phyloP scores from a whole-genome alignment of 352 stramenopile species.

The Phytopythium kandeliae region DNA sequence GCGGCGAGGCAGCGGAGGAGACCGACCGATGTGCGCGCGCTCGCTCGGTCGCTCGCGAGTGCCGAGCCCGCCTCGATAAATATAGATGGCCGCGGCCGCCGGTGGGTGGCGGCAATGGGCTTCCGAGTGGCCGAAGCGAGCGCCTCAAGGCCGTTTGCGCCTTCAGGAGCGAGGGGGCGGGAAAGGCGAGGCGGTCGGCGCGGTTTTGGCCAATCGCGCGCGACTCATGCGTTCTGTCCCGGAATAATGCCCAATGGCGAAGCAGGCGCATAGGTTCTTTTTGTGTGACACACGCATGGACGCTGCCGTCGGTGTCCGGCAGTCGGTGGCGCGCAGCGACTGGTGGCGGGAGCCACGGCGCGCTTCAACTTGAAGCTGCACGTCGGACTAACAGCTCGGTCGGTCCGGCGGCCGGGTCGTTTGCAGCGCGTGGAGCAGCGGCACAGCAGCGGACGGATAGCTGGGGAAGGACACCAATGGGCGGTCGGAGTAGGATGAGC shows the following conservation, averaged over 20 bases:
- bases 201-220: background rate
- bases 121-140: no score
- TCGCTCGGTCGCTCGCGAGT: no score
- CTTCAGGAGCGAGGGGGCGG: background rate
- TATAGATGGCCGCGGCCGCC: background rate
- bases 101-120: background rate
- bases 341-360: background rate
- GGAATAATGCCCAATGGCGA: constrained; percentile 1
- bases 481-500: no score
- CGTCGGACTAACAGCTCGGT: background rate
- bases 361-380: constrained; percentile 7
- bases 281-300: background rate
- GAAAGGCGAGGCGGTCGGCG: background rate
- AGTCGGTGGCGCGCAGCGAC: constrained; percentile 2
- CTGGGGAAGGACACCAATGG: no score
- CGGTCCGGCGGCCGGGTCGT: no score
- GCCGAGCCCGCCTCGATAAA: background rate
- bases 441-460: no score
- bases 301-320: no score
- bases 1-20: no score
- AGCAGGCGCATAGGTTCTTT: background rate
- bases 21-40: no score
- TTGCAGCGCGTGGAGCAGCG: no score
- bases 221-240: background rate
- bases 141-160: no score